phyloP scores from a whole-genome alignment of 208 protist genomes.

The Leishmania guyanensis region DNA sequence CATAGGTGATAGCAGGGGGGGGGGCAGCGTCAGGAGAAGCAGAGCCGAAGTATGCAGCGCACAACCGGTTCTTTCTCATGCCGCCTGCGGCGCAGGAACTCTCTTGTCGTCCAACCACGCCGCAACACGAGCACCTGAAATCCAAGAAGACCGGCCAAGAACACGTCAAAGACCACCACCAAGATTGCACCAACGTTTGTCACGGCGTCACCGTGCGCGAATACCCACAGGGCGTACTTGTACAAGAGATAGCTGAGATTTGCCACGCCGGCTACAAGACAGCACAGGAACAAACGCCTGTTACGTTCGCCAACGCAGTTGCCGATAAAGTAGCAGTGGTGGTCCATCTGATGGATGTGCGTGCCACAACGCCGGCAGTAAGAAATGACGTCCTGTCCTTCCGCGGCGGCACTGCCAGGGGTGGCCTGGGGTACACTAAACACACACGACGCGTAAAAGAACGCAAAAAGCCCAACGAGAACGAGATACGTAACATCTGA shows the following conservation, averaged over 20 bases:
- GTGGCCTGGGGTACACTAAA: constrained; percentile 46
- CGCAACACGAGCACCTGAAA: constrained; percentile 39
- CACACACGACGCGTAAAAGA: constrained; percentile 44
- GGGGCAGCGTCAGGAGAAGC: neutral
- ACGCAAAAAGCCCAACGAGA: constrained; percentile 31
- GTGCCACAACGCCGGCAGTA: constrained; percentile 30
- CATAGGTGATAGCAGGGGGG: neutral
- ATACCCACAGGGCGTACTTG: constrained; percentile 41
- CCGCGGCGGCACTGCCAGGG: constrained; percentile 39
- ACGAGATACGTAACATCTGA: constrained; percentile 37
- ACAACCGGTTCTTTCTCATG: constrained; percentile 6
- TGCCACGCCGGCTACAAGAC: constrained; percentile 32
- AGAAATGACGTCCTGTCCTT: neutral
- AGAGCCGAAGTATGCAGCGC: constrained; percentile 4
- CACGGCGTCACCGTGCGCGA: constrained; percentile 25
- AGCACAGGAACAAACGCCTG: constrained; percentile 38
- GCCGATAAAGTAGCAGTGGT: constrained; percentile 71
- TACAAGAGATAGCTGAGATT: constrained; percentile 60
- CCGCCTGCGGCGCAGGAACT: constrained; percentile 28
- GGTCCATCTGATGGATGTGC: constrained; percentile 47
- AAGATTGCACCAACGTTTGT: constrained; percentile 44
- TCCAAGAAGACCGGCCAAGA: constrained; percentile 30
- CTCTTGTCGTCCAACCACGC: constrained; percentile 36
- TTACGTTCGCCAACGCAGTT: constrained; percentile 64
- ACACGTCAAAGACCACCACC: constrained; percentile 32